Percentiles rank a stretch among this genome's conserved stretches.
Conservation (phyloP, 2,329 filamentous ascomycete genomes). For the Nothophoma quercina region DNA sequence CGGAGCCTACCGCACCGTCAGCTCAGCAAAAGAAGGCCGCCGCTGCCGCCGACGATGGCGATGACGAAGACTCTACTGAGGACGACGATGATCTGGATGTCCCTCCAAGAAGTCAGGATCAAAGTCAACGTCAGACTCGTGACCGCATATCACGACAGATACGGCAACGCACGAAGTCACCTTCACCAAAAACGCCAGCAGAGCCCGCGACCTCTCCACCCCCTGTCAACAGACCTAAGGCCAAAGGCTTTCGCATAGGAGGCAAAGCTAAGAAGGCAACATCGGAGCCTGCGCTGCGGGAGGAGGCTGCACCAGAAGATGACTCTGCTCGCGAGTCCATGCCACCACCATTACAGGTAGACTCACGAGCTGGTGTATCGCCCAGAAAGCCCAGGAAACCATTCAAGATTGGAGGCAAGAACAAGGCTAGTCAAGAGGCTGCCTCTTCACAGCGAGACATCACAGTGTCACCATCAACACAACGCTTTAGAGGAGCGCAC, state of each 20-base stretch:
- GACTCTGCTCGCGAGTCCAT: not conserved
- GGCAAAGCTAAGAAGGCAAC: slow-evolving; percentile 28
- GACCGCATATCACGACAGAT: not conserved
- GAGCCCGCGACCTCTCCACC: slow-evolving; percentile 7
- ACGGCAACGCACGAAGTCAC: slow-evolving; percentile 3
- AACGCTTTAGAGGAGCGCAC: slow-evolving; percentile 6
- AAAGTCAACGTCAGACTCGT: slow-evolving; percentile 1
- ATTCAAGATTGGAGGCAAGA: slow-evolving; percentile 47
- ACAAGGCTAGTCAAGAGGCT: slow-evolving; percentile 16
- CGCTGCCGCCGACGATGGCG: too few relatives aligned
- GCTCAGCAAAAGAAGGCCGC: not conserved
- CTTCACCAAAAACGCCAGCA: slow-evolving; percentile 11
- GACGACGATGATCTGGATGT: slow-evolving; percentile 53
- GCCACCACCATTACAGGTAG: slow-evolving; percentile 9
- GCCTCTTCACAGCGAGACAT: slow-evolving; percentile 8
- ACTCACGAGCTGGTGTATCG: slow-evolving; percentile 5
- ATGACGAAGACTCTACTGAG: slow-evolving; percentile 35
- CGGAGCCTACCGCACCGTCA: not conserved
- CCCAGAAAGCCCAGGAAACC: slow-evolving; percentile 26
- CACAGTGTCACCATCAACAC: slow-evolving; percentile 11
- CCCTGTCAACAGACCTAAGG: slow-evolving; percentile 22
- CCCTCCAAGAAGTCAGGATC: slow-evolving; percentile 29
- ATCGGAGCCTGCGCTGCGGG: slow-evolving; percentile 1
- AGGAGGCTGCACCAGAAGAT: not conserved
- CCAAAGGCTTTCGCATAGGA: slow-evolving; percentile 40